Evolutionary conservation across 768 basidiomycete species (phyloP).

Genomic region (Hydnomerulius pinastri): DNA sequence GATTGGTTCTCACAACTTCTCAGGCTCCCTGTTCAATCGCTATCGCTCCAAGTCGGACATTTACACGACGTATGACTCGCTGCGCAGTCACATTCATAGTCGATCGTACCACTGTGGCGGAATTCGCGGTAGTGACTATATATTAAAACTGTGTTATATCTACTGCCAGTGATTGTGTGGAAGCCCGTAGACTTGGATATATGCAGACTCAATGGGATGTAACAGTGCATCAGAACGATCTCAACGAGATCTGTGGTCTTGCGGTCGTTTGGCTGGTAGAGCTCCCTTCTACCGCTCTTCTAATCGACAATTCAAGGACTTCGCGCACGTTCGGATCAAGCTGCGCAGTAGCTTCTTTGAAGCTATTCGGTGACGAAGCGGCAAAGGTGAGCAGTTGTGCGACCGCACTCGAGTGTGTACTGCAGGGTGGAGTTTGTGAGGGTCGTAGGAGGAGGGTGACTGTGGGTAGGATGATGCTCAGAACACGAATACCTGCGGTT

Average conservation of each 20-base stretch:
- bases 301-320: constrained; percentile 73
- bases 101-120: too few relatives aligned
- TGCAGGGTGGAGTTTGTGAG: constrained; percentile 40
- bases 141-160: too few relatives aligned
- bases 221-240: constrained; percentile 73
- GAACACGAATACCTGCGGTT: constrained; percentile 58
- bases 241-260: constrained; percentile 79
- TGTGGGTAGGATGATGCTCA: constrained; percentile 76
- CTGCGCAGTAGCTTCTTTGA: constrained; percentile 80
- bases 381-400: constrained; percentile 74
- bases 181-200: too few relatives aligned
- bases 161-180: too few relatives aligned
- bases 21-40: too few relatives aligned
- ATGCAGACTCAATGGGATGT: too few relatives aligned
- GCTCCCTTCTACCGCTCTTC: constrained; percentile 65
- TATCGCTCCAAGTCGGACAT: too few relatives aligned
- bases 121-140: too few relatives aligned
- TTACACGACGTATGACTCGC: too few relatives aligned
- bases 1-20: too few relatives aligned
- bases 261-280: constrained; percentile 38
- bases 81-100: too few relatives aligned
- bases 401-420: constrained; percentile 59
- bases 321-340: constrained; percentile 61
- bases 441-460: constrained; percentile 69
- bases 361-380: constrained; percentile 65